These are phyloP conservation scores for Raphanus raphanistrum DNA, from an alignment of 345 rosid species.

Conservation along the genomic window DNA sequence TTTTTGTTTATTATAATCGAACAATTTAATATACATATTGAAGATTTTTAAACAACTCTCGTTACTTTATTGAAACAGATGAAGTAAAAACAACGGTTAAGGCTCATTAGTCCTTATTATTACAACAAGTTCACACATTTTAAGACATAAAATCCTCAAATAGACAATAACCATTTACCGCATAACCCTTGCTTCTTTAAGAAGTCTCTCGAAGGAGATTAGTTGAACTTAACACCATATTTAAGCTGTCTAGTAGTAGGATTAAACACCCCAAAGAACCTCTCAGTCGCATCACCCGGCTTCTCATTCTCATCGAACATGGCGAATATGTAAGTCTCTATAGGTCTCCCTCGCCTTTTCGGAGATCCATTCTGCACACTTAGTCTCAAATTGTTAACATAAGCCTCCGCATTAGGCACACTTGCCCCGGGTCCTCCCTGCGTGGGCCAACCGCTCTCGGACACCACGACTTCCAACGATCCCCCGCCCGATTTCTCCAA, in stretches of 20 bases:
- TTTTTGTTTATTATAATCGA: not conserved
- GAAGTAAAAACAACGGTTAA: not conserved
- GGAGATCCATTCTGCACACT: conserved; percentile 46
- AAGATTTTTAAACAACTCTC: not conserved
- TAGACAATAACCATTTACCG: conserved; percentile 22
- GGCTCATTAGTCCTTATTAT: not conserved
- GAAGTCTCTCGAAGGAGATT: conserved; percentile 1
- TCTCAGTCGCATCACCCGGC: conserved; percentile 23
- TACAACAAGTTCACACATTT: not conserved
- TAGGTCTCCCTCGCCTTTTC: conserved; percentile 38
- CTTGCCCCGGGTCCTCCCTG: conserved; percentile 23
- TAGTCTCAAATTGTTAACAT: conserved; percentile 37
- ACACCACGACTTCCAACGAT: conserved; percentile 37
- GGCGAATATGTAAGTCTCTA: conserved; percentile 47
- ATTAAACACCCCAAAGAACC: conserved; percentile 35
- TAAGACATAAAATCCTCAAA: not conserved
- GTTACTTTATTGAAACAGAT: not conserved
- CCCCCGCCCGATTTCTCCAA: conserved; percentile 44
- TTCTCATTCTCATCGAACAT: conserved; percentile 43
- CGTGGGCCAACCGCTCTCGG: conserved; percentile 51
- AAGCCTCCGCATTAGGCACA: conserved; percentile 38
- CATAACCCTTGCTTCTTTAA: conserved; percentile 28
- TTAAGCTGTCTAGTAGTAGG: conserved; percentile 29
- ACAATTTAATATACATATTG: no score
- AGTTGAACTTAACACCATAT: conserved; percentile 42